A percentile compares a stretch with the other conserved stretches of the same genome.
Evolutionary conservation across 1,284 basidiomycete species (phyloP).

Genomic region (Athelia psychrophila): DNA sequence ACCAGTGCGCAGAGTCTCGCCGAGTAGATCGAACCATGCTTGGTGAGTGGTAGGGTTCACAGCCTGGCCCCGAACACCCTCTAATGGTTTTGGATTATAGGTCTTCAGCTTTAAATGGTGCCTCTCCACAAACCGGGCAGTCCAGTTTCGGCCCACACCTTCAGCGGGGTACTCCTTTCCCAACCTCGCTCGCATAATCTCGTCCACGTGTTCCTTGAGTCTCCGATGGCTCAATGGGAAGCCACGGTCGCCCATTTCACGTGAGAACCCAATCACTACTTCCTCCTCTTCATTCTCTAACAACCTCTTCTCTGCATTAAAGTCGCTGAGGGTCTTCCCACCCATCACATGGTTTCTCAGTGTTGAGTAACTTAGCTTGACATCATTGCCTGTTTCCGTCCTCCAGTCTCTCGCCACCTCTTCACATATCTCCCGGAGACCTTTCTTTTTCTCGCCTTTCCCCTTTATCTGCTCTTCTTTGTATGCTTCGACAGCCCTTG

Average conservation of each 20-base stretch:
- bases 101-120: constrained; percentile 24
- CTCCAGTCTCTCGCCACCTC: constrained; percentile 11
- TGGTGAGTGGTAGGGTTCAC: constrained; percentile 29
- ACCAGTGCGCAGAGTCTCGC: constrained; percentile 16
- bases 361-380: constrained; percentile 16
- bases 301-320: constrained; percentile 21
- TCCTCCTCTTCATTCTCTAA: constrained; percentile 21
- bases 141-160: constrained; percentile 37
- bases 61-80: constrained; percentile 23
- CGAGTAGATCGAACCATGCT: constrained; percentile 24
- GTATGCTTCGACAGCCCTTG: constrained; percentile 9
- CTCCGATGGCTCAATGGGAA: constrained; percentile 30
- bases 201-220: constrained; percentile 28
- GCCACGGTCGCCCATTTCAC: constrained; percentile 23
- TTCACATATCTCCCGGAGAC: constrained; percentile 11
- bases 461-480: constrained; percentile 8
- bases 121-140: constrained; percentile 27
- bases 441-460: not conserved
- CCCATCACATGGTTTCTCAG: constrained; percentile 10
- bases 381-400: constrained; percentile 9
- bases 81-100: constrained; percentile 26
- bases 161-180: constrained; percentile 21
- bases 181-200: constrained; percentile 18
- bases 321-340: constrained; percentile 9
- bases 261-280: constrained; percentile 24